Evolutionary conservation across 2,329 filamentous ascomycete genomes (phyloP), one percentile per base, ranked within the genome.

Genomic region (Arthrobotrys pseudoclavata): DNA sequence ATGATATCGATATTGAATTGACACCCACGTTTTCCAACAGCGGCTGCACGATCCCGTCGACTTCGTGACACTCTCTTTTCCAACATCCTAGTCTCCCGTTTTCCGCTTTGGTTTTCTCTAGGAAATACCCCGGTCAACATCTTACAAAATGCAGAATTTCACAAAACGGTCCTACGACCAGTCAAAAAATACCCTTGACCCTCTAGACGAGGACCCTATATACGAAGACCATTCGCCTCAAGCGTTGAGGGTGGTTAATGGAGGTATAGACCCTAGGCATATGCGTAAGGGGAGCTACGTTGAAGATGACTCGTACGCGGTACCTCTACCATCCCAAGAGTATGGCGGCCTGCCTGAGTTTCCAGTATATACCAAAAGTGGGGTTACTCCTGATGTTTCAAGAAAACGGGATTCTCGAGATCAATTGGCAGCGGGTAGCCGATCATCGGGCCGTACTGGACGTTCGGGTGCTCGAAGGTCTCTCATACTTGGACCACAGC

Each of bases 1-100:
- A 78, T 71, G 74, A 68, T 55, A 62, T 68, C 74, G 68, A 78
- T 78, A 78, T 71, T 63, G 67, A 71, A 61, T 68, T 78, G 67
- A 78, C 60, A 72, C 29, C 61, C 55, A 72, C 53, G 50, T 76
- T 70, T 76, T 71, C 61, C 67, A 72, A 72, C 67, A 71, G 22
- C 68, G 62, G 61, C 62, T 78, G 74, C 62, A 71, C 62, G 61
- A 72, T 69, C 62, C 67, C 68, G 68, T 68, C 62, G 18, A 72
- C 67, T 71, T 67, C 48, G 71, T 76, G 71, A 63, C 13, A 77
- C 68, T 42, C n/a, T 42, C 62, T 31, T 55, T 47, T 42, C 62
- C 74, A 62, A 60, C 15, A 67, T 66, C 67, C 45, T 63, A 55
- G 74, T 57, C 48, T 31, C 18, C 29, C 53, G 57, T 47, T 48